A percentile compares a stretch with the other conserved stretches of the same genome.
Evolutionary conservation across 208 protist species (phyloP).

Genomic region (Trypanosoma lewisi): DNA sequence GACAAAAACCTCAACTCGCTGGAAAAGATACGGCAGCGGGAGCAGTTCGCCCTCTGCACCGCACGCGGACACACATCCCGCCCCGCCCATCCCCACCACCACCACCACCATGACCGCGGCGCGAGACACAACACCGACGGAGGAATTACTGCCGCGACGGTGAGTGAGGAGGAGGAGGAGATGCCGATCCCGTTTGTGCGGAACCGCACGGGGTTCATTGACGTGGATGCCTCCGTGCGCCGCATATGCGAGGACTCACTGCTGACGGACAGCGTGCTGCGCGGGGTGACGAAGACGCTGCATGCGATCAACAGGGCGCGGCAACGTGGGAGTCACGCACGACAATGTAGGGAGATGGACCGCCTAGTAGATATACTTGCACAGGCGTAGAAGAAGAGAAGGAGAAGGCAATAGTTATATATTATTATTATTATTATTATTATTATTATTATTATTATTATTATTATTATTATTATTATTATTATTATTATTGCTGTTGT

Average conservation of each 20-base stretch:
- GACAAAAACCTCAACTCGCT: conserved; percentile 60
- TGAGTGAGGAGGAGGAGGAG: conserved; percentile 14
- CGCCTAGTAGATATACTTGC: conserved; percentile 39
- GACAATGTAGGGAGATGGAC: conserved; percentile 30
- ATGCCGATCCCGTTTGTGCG: conserved; percentile 38
- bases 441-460: neutral
- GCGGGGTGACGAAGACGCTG: conserved; percentile 16
- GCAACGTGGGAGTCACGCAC: conserved; percentile 4
- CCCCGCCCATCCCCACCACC: too few relatives aligned
- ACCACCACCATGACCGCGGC: neutral
- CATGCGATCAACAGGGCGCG: conserved; percentile 22
- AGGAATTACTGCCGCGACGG: too few relatives aligned
- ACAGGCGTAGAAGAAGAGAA: conserved; percentile 19
- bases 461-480: neutral
- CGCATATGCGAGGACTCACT: conserved; percentile 19
- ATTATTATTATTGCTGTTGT: too few relatives aligned
- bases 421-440: neutral
- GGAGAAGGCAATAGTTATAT: neutral
- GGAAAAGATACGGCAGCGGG: conserved; percentile 46
- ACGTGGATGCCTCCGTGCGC: conserved; percentile 10
- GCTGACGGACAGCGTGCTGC: conserved; percentile 14
- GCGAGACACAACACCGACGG: neutral
- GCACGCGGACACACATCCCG: conserved; percentile 18
- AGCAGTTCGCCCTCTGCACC: conserved; percentile 27
- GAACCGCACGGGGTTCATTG: conserved; percentile 8